These are phyloP conservation scores for Backusella psychrophila DNA, from an alignment of 192 early-diverging fungal genomes.

Conservation along the genomic window DNA sequence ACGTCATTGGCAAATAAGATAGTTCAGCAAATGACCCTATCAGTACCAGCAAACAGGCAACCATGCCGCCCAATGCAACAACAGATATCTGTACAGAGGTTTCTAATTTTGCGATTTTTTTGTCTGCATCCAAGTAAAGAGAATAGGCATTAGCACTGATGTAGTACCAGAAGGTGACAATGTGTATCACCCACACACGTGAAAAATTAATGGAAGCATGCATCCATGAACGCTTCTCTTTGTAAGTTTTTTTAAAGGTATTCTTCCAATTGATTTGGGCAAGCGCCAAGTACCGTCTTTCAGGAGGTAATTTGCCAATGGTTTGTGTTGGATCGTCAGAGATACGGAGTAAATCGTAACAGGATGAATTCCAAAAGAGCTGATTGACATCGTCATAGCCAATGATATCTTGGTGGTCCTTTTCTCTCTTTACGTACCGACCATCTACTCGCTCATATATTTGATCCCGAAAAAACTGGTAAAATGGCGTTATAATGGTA, in stretches of 20 bases:
- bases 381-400: slow-evolving; percentile 88
- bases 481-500: slow-evolving; percentile 68
- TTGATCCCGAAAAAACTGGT: slow-evolving; percentile 73
- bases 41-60: slow-evolving; percentile 67
- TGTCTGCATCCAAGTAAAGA: slow-evolving; percentile 50
- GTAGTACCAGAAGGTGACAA: slow-evolving; percentile 78
- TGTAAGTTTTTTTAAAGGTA: slow-evolving; percentile 78
- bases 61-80: slow-evolving; percentile 66
- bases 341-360: slow-evolving; percentile 20
- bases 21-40: slow-evolving; percentile 67
- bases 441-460: slow-evolving; percentile 67
- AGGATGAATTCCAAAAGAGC: slow-evolving; percentile 74
- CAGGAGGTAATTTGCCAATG: slow-evolving; percentile 58
- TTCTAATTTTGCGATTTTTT: slow-evolving; percentile 38
- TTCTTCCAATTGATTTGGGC: slow-evolving; percentile 67
- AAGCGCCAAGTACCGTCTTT: slow-evolving; percentile 62
- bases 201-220: slow-evolving; percentile 83
- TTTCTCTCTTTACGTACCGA: slow-evolving; percentile 71
- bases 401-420: slow-evolving; percentile 71
- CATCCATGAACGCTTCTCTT: slow-evolving; percentile 80
- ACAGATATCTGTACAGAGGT: slow-evolving; percentile 59
- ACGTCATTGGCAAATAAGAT: slow-evolving; percentile 63
- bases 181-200: slow-evolving; percentile 84
- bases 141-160: slow-evolving; percentile 69
- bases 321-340: slow-evolving; percentile 4